Percentiles rank a stretch among this genome's conserved stretches.
Conservation (phyloP, 1,139 yeast species). For the Meyerozyma carpophila region DNA sequence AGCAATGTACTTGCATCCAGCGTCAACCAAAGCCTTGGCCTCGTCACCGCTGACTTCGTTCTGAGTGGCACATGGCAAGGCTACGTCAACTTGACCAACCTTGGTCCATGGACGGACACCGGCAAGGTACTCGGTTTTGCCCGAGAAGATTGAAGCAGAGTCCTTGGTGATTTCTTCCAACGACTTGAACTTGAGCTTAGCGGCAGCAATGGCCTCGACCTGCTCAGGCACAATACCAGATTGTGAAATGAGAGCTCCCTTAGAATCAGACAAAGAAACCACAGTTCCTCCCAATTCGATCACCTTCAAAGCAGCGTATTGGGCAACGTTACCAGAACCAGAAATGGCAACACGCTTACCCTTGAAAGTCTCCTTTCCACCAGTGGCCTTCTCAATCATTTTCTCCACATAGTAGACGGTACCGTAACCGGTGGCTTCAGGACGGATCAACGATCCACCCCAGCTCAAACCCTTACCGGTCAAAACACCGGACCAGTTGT, state of each 20-base stretch:
- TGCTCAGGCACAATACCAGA: slow-evolving; percentile 81
- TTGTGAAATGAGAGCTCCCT: slow-evolving; percentile 77
- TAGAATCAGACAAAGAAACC: slow-evolving; percentile 89
- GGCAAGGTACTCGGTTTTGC: slow-evolving; percentile 66
- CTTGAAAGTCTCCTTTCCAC: slow-evolving; percentile 80
- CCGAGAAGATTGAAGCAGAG: slow-evolving; percentile 55
- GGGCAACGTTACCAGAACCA: slow-evolving; percentile 99
- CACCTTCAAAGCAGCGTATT: slow-evolving; percentile 95
- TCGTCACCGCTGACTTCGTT: slow-evolving; percentile 96
- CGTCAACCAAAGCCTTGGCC: slow-evolving; percentile 88
- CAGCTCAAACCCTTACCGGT: slow-evolving; percentile 97
- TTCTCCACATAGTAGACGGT: slow-evolving; percentile 93
- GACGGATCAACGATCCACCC: slow-evolving; percentile 99
- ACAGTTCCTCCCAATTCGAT: slow-evolving; percentile 96
- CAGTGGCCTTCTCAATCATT: slow-evolving; percentile 91
- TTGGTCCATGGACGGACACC: slow-evolving; percentile 97
- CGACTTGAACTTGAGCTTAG: slow-evolving; percentile 77
- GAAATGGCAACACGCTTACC: slow-evolving; percentile 96
- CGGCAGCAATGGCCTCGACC: slow-evolving; percentile 68
- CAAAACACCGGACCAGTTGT: slow-evolving; percentile 94
- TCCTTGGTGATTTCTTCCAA: slow-evolving; percentile 60
- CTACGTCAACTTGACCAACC: slow-evolving; percentile 90
- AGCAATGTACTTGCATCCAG: slow-evolving; percentile 90
- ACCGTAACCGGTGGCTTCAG: slow-evolving; percentile 99
- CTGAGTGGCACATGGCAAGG: slow-evolving; percentile 97